These are phyloP conservation scores for Penstemon barbatus DNA, from an alignment of 257 asterid genomes.

Conservation along the genomic window DNA sequence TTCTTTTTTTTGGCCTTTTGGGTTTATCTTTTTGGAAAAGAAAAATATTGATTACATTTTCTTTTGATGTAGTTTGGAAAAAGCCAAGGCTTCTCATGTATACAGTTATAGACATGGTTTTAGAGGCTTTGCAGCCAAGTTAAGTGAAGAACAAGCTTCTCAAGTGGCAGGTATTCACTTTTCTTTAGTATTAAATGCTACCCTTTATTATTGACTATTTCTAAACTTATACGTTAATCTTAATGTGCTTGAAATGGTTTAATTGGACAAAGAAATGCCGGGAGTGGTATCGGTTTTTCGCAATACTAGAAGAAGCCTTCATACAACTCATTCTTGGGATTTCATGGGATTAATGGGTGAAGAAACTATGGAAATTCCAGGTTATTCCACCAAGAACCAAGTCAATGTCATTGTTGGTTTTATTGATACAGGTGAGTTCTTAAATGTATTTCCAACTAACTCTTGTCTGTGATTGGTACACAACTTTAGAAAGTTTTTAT, in stretches of 20 bases:
- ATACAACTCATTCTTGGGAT: slow-evolving; percentile 99
- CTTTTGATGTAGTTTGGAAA: slow-evolving; percentile 57
- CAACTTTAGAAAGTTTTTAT: not conserved
- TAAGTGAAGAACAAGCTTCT: slow-evolving; percentile 80
- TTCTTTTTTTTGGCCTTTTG: not conserved
- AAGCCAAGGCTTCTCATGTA: slow-evolving; percentile 81
- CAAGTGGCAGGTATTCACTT: slow-evolving; percentile 60
- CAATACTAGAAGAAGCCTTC: slow-evolving; percentile 71
- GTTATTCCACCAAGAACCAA: slow-evolving; percentile 91
- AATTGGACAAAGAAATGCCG: slow-evolving; percentile 67
- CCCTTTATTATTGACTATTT: slow-evolving; percentile 1
- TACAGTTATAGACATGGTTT: slow-evolving; percentile 86
- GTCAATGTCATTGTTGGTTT: slow-evolving; percentile 87
- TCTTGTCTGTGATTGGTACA: slow-evolving; percentile 14
- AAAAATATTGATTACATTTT: slow-evolving; percentile 10
- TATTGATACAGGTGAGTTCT: slow-evolving; percentile 77
- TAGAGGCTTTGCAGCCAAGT: slow-evolving; percentile 95
- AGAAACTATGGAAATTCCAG: slow-evolving; percentile 90
- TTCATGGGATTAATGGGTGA: slow-evolving; percentile 84
- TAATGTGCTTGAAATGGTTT: slow-evolving; percentile 7
- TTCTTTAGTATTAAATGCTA: slow-evolving; percentile 25
- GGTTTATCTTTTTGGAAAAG: slow-evolving; percentile 3
- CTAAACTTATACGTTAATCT: not conserved
- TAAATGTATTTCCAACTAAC: not conserved
- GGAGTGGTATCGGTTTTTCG: slow-evolving; percentile 95